Conservation (phyloP, 768 basidiomycete genomes). For the Trametes maxima region DNA sequence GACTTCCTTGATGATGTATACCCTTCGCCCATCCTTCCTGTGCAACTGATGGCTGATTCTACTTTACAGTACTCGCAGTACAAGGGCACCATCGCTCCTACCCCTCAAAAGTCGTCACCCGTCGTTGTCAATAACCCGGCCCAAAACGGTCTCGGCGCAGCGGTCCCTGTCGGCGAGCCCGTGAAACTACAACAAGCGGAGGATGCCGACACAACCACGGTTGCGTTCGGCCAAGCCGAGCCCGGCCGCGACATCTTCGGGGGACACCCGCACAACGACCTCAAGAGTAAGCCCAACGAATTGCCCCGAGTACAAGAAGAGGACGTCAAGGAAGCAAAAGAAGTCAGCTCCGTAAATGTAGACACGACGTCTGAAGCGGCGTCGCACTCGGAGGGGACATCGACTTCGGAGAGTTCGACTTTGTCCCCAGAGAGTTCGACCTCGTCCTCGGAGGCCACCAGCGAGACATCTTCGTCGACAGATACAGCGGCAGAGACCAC, state of each 20-base stretch:
- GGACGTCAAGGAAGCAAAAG: slow-evolving; percentile 1
- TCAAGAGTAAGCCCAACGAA: slow-evolving; percentile 45
- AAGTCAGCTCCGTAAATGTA: background rate
- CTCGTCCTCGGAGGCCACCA: background rate
- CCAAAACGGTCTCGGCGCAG: slow-evolving; percentile 29
- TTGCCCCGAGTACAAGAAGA: background rate
- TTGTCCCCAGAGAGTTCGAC: background rate
- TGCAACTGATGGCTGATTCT: slow-evolving; percentile 3
- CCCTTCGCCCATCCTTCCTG: slow-evolving; percentile 6
- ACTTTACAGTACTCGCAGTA: slow-evolving; percentile 60
- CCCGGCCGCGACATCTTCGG: slow-evolving; percentile 79
- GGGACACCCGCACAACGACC: slow-evolving; percentile 46
- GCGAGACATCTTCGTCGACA: slow-evolving; percentile 1
- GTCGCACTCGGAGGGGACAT: background rate
- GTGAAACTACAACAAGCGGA: slow-evolving; percentile 2
- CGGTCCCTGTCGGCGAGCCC: slow-evolving; percentile 10
- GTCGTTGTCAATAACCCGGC: slow-evolving; percentile 56
- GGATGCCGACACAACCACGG: slow-evolving; percentile 37
- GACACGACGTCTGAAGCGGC: slow-evolving; percentile 8
- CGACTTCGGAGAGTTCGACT: background rate
- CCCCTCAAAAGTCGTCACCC: slow-evolving; percentile 41
- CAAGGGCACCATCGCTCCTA: slow-evolving; percentile 37
- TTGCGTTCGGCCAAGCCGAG: slow-evolving; percentile 58
- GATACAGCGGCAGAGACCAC: background rate
- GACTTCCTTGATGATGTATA: slow-evolving; percentile 72